Evolutionary conservation across 192 early-diverging fungal genomes (phyloP), one percentile per base, ranked within the genome.

Genomic region (Pilaira anomala): DNA sequence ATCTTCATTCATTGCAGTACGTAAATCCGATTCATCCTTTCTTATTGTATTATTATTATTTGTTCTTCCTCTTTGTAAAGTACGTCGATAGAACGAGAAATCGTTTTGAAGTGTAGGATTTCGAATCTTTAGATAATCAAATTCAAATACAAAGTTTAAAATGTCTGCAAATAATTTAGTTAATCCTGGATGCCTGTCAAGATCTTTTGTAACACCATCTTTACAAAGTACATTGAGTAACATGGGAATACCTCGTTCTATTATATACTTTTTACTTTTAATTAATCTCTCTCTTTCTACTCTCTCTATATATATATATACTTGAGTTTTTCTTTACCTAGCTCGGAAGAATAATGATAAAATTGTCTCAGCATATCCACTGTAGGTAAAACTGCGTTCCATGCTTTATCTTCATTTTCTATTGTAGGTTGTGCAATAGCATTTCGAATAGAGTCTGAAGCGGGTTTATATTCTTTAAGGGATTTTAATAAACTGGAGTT

Each of bases 41-140:
- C 11, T 29, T 19, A 26, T 50, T 2, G 3, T 30, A 3, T 21
- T 29, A 55, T 60, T 19, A 25, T 36, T 7, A 9, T 24, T 19
- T 4, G 25, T 28, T 45, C 68, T 50, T 71, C 91, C 91, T 50
- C 91, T 84, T 25, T 81, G 81, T n/a, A 94, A 75, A 26, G 91
- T 88, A 41, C 95, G 82, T 36, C 94, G 87, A 66, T 98, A 98
- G 71, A 92, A 98, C 29, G 95, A 93, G 72, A 98, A 94, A 63
- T 98, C 94, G 77, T 98, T 98, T 75, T 95, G 93, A 63, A 96
- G 26, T 18, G 50, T 45, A 16, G 68, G 59, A 14, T 33, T 69
- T 29, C 68, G 19, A n/a, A 69, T 69, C 51, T 60, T 97, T 14
- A 93, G 69, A 65, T 87, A 87, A 73, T 97, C 95, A 78, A 97